These are phyloP conservation scores for Huiozyma naganishii DNA, from an alignment of 805 yeast species.

Conservation along the genomic window DNA sequence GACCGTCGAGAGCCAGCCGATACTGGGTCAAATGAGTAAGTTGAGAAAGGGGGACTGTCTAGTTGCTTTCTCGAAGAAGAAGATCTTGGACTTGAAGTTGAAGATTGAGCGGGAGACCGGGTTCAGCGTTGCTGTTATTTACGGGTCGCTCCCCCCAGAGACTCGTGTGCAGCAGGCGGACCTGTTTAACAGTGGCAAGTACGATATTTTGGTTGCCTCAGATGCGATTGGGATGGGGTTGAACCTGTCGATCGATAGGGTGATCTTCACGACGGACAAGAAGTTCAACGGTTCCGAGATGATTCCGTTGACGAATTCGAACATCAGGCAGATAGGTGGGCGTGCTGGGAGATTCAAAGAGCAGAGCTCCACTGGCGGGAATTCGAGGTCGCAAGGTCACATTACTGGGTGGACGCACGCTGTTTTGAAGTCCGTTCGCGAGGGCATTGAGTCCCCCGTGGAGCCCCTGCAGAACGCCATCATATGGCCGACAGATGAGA, in stretches of 20 bases:
- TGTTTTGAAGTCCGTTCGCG: slow-evolving; percentile 36
- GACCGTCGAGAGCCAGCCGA: slow-evolving; percentile 37
- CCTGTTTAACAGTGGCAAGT: slow-evolving; percentile 66
- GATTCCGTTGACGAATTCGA: slow-evolving; percentile 45
- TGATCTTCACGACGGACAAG: slow-evolving; percentile 55
- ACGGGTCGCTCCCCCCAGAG: slow-evolving; percentile 95
- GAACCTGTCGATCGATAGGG: slow-evolving; percentile 70
- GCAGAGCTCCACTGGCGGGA: slow-evolving; percentile 1
- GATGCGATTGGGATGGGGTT: slow-evolving; percentile 98
- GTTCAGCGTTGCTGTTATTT: slow-evolving; percentile 73
- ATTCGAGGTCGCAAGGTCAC: slow-evolving; percentile 30
- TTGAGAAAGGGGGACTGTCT: slow-evolving; percentile 72
- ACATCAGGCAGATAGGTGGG: slow-evolving; percentile 88
- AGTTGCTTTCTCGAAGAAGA: slow-evolving; percentile 71
- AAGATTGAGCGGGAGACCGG: slow-evolving; percentile 54
- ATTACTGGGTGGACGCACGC: slow-evolving; percentile 42
- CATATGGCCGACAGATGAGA: slow-evolving; percentile 68
- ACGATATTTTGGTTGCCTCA: slow-evolving; percentile 81
- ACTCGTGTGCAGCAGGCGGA: slow-evolving; percentile 77
- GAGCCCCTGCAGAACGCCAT: slow-evolving; percentile 48
- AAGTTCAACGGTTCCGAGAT: slow-evolving; percentile 61
- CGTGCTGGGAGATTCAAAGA: slow-evolving; percentile 76
- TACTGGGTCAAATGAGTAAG: slow-evolving; percentile 13
- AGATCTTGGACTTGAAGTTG: slow-evolving; percentile 58
- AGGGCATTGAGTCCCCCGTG: slow-evolving; percentile 41